Percentiles rank a stretch among this genome's conserved stretches.
Conservation (phyloP, 169 alveolate species). For the Plasmodium sp. region DNA sequence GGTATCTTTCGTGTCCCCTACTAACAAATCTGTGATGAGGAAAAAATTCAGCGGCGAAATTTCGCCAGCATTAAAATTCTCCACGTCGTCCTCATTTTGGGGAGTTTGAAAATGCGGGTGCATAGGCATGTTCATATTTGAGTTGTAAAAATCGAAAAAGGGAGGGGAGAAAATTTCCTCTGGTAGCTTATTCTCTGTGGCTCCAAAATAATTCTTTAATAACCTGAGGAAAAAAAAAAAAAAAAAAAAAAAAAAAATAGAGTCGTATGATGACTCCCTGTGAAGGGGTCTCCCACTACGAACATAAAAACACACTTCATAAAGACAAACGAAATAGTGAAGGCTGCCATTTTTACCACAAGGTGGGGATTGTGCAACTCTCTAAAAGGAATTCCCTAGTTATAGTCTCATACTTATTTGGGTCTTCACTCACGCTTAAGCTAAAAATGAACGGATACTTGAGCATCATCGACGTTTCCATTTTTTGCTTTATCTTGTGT, state of each 20-base stretch:
- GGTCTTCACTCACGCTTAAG: constrained; percentile 12
- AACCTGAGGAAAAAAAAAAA: constrained; percentile 6
- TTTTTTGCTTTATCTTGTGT: constrained; percentile 16
- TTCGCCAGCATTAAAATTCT: neutral
- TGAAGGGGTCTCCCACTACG: neutral
- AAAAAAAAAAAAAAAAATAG: neutral
- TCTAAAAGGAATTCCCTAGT: constrained; percentile 2
- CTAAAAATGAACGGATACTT: constrained; percentile 65
- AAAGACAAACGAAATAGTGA: neutral
- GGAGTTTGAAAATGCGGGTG: neutral
- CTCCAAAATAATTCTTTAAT: constrained; percentile 42
- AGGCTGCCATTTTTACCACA: constrained; percentile 6
- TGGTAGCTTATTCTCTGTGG: constrained; percentile 12
- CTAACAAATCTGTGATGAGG: constrained; percentile 54
- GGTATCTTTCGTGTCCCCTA: constrained; percentile 28
- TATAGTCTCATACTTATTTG: constrained; percentile 6
- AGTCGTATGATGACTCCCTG: neutral
- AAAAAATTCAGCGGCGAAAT: constrained; percentile 17
- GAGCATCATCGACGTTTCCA: constrained; percentile 29
- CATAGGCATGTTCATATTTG: neutral
- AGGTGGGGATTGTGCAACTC: constrained; percentile 24
- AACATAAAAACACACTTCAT: neutral
- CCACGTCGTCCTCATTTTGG: neutral
- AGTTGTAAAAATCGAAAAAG: constrained; percentile 23
- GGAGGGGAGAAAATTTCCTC: constrained; percentile 32